Percentiles rank a stretch among this genome's conserved stretches.
Evolutionary conservation across 2,329 filamentous ascomycete species (phyloP).

Genomic region (Aspergillaceae sp.): DNA sequence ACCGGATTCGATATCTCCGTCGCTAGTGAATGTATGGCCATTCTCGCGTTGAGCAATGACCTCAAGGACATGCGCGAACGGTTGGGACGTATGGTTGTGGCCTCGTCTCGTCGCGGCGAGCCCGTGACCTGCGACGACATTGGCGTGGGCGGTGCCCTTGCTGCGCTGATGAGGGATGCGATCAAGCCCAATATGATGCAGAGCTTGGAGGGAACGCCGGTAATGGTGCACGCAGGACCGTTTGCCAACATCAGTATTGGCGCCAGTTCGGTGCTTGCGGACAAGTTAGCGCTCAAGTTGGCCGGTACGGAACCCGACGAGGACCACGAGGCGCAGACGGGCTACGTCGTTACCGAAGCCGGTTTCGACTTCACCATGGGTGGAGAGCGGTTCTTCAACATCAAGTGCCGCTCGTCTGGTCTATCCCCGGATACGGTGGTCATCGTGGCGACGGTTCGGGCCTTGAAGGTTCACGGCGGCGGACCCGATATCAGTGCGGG

Average conservation of each 20-base stretch:
- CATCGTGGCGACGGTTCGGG: slow-evolving; percentile 88
- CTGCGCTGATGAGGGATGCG: slow-evolving; percentile 92
- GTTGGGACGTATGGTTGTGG: slow-evolving; percentile 91
- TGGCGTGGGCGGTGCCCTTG: slow-evolving; percentile 82
- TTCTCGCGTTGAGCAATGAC: slow-evolving; percentile 84
- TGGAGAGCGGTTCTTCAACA: slow-evolving; percentile 99
- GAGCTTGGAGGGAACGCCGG: slow-evolving; percentile 89
- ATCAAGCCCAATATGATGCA: slow-evolving; percentile 99
- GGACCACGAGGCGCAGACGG: slow-evolving; percentile 69
- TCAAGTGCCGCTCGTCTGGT: slow-evolving; percentile 94
- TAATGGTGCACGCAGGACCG: slow-evolving; percentile 93
- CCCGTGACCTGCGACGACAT: slow-evolving; percentile 95
- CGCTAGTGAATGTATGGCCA: slow-evolving; percentile 96
- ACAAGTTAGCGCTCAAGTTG: slow-evolving; percentile 92
- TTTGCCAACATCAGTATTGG: slow-evolving; percentile 99
- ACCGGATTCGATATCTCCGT: slow-evolving; percentile 98
- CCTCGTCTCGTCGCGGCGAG: slow-evolving; percentile 73
- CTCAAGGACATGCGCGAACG: slow-evolving; percentile 85
- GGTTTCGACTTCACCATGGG: slow-evolving; percentile 99
- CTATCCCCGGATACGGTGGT: slow-evolving; percentile 89
- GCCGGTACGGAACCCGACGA: slow-evolving; percentile 90
- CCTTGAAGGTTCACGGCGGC: slow-evolving; percentile 92
- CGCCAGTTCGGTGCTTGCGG: slow-evolving; percentile 88
- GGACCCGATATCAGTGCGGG: slow-evolving; percentile 89
- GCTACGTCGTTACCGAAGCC: slow-evolving; percentile 92